Percentiles rank a stretch among this genome's conserved stretches.
These are phyloP conservation scores for Cyclotella choctawhatcheeana DNA, from an alignment of 108 stramenopile genomes.

Conservation along the genomic window DNA sequence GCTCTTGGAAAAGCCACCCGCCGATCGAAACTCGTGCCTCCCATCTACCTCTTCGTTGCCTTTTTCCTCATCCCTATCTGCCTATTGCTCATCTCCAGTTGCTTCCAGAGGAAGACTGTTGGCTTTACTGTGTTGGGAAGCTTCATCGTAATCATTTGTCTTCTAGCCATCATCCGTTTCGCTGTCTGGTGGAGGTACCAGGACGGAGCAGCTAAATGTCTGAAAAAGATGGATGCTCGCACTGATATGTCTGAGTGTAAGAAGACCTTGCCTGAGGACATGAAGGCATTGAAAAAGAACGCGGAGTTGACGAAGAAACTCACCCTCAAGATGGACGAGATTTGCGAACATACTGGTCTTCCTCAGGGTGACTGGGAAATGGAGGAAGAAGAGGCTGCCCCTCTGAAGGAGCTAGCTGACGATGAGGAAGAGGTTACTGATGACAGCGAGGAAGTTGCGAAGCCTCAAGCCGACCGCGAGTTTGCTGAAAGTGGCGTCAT, in stretches of 20 bases:
- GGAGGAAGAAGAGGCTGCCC: background rate
- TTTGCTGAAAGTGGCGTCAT: background rate
- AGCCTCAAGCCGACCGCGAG: background rate
- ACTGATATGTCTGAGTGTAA: conserved; percentile 41
- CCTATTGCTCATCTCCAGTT: conserved; percentile 60
- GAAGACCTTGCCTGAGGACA: conserved; percentile 54
- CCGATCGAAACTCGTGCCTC: conserved; percentile 61
- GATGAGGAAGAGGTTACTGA: background rate
- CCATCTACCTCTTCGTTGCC: conserved; percentile 68
- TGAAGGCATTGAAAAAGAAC: conserved; percentile 52
- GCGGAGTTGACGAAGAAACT: background rate
- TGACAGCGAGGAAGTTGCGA: background rate
- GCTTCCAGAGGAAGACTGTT: conserved; percentile 58
- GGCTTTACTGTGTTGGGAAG: conserved; percentile 73
- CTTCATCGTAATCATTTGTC: conserved; percentile 55
- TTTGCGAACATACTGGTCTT: conserved; percentile 5
- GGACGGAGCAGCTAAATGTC: conserved; percentile 45
- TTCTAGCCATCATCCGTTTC: conserved; percentile 29
- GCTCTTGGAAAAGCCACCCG: conserved; percentile 68
- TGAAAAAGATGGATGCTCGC: conserved; percentile 51
- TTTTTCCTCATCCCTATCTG: conserved; percentile 69
- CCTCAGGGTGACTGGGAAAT: background rate
- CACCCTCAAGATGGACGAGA: background rate
- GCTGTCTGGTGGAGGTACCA: conserved; percentile 55
- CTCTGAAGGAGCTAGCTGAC: background rate